phyloP scores from a whole-genome alignment of 352 stramenopile genomes.

The Phytophthora idaei region DNA sequence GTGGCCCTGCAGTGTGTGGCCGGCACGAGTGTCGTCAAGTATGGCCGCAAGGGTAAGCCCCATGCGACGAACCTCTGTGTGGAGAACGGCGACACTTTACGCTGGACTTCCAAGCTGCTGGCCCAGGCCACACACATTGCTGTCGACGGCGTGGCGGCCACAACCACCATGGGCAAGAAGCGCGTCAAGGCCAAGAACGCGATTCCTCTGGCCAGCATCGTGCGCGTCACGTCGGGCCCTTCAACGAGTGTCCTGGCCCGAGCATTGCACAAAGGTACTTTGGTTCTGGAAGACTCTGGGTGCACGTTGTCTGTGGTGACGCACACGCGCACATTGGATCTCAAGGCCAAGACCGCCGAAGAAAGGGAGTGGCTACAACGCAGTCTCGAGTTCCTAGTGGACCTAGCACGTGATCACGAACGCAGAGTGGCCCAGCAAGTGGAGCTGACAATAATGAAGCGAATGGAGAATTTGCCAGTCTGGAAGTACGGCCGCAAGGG shows the following conservation, averaged over 20 bases:
- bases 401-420: conserved; percentile 75
- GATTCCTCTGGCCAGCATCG: conserved; percentile 65
- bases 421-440: conserved; percentile 78
- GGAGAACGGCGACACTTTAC: conserved; percentile 79
- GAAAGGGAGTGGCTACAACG: conserved; percentile 82
- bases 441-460: conserved; percentile 86
- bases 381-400: conserved; percentile 76
- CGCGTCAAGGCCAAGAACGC: conserved; percentile 57
- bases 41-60: conserved; percentile 79
- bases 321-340: conserved; percentile 71
- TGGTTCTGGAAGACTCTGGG: conserved; percentile 57
- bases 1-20: conserved; percentile 82
- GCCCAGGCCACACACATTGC: conserved; percentile 40
- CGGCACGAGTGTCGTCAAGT: conserved; percentile 77
- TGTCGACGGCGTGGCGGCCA: conserved; percentile 34
- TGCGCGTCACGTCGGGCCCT: conserved; percentile 56
- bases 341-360: conserved; percentile 67
- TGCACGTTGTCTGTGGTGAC: conserved; percentile 84
- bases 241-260: conserved; percentile 69
- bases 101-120: conserved; percentile 82
- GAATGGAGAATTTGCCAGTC: conserved; percentile 70
- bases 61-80: conserved; percentile 76
- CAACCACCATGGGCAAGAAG: conserved; percentile 56
- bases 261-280: conserved; percentile 73
- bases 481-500: conserved; percentile 84